These are phyloP conservation scores for Ilex asprella DNA, from an alignment of 257 asterid species.

Conservation along the genomic window DNA sequence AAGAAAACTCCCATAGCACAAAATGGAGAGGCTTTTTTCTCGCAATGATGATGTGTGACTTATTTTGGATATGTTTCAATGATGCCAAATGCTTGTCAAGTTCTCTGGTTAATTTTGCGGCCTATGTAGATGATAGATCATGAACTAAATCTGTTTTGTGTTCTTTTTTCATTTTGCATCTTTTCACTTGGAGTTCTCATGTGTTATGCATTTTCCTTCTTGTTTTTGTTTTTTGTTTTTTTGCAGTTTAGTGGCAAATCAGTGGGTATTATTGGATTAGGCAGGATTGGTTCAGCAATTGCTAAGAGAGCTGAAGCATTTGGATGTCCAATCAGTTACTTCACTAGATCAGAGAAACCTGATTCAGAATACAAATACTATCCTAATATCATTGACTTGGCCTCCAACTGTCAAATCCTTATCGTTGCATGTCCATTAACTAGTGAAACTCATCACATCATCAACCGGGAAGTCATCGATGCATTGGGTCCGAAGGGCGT, in stretches of 20 bases:
- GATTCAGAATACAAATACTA: not conserved
- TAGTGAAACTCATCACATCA: not conserved
- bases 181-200: no score
- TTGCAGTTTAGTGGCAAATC: conserved; percentile 1
- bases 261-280: not conserved
- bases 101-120: not conserved
- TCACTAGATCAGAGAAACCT: not conserved
- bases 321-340: not conserved
- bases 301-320: not conserved
- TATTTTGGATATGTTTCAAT: not conserved
- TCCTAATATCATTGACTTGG: not conserved
- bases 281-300: not conserved
- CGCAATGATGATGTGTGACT: no score
- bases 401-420: not conserved
- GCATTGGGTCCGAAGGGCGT: not conserved
- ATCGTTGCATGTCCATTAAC: not conserved
- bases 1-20: no score
- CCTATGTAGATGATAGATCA: not conserved
- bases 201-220: no score
- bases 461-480: not conserved
- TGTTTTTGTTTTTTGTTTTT: not conserved
- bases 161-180: not conserved
- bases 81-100: not conserved
- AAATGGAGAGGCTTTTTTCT: no score
- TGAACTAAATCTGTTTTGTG: not conserved